These are phyloP conservation scores for Conticribra guillardii DNA, from an alignment of 108 stramenopile species.

Conservation along the genomic window DNA sequence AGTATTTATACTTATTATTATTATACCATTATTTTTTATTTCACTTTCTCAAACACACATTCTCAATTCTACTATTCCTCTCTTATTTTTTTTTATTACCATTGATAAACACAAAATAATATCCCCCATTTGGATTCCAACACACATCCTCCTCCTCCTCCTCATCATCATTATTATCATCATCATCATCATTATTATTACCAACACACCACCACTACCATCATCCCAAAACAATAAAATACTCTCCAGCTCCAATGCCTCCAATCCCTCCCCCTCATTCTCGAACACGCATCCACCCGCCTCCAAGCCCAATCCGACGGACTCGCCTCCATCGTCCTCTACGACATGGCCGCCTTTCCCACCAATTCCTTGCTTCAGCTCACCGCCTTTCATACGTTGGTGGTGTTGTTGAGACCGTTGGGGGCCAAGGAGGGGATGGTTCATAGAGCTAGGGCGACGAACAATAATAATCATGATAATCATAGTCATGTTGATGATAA, in stretches of 20 bases:
- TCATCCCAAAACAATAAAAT: no score
- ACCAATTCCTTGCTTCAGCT: constrained; percentile 26
- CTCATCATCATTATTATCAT: no score
- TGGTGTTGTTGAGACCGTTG: constrained; percentile 52
- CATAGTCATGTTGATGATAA: no score
- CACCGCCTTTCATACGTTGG: constrained; percentile 53
- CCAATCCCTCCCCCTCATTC: constrained; percentile 35
- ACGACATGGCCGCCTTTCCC: constrained; percentile 36
- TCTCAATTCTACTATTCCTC: no score
- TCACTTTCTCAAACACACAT: no score
- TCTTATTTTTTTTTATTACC: no score
- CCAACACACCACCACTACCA: not conserved
- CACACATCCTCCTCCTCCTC: no score
- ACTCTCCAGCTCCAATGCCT: constrained; percentile 39
- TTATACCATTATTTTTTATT: no score
- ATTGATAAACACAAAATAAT: no score
- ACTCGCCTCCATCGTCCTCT: constrained; percentile 30
- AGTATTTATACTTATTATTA: no score
- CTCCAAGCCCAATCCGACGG: constrained; percentile 28
- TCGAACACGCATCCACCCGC: constrained; percentile 25
- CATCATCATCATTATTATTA: not conserved
- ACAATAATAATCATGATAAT: not conserved
- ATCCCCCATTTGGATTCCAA: no score
- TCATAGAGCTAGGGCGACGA: constrained; percentile 5
- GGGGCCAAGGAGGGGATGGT: constrained; percentile 57